Conservation (phyloP, 2,329 filamentous ascomycete species). For the Acarospora socialis region DNA sequence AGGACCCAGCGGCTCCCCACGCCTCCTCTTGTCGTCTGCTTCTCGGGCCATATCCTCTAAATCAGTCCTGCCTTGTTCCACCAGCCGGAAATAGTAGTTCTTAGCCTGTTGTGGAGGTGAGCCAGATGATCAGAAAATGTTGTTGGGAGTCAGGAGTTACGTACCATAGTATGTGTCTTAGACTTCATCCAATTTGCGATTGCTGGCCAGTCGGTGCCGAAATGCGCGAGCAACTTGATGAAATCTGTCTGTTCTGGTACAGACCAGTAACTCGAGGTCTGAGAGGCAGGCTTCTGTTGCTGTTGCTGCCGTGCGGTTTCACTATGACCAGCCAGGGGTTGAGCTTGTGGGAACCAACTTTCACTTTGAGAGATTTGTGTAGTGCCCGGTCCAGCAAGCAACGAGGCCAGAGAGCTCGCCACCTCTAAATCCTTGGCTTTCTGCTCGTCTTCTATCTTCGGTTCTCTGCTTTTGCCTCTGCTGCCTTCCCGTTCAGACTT, state of each 20-base stretch:
- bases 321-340: slow-evolving; percentile 6
- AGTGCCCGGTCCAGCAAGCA: slow-evolving; percentile 13
- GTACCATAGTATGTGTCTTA: slow-evolving; percentile 38
- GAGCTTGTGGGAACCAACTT: slow-evolving; percentile 5
- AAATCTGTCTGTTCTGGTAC: slow-evolving; percentile 36
- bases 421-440: slow-evolving; percentile 11
- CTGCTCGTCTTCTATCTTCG: slow-evolving; percentile 11
- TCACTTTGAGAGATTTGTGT: no score
- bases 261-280: slow-evolving; percentile 38
- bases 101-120: slow-evolving; percentile 22
- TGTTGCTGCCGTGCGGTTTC: slow-evolving; percentile 5
- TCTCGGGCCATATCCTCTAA: slow-evolving; percentile 29
- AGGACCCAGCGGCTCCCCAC: slow-evolving; percentile 30
- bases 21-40: slow-evolving; percentile 30
- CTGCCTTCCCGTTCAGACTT: slow-evolving; percentile 9
- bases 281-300: slow-evolving; percentile 13
- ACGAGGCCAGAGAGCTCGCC: no score
- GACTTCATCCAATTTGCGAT: slow-evolving; percentile 38
- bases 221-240: slow-evolving; percentile 30
- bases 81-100: slow-evolving; percentile 33
- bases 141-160: slow-evolving; percentile 9
- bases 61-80: slow-evolving; percentile 20
- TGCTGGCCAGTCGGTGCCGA: slow-evolving; percentile 33
- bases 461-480: slow-evolving; percentile 8
- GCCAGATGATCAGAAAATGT: not conserved